These are phyloP conservation scores for Chloropicon primus DNA, from an alignment of 139 green algal species.

Conservation along the genomic window DNA sequence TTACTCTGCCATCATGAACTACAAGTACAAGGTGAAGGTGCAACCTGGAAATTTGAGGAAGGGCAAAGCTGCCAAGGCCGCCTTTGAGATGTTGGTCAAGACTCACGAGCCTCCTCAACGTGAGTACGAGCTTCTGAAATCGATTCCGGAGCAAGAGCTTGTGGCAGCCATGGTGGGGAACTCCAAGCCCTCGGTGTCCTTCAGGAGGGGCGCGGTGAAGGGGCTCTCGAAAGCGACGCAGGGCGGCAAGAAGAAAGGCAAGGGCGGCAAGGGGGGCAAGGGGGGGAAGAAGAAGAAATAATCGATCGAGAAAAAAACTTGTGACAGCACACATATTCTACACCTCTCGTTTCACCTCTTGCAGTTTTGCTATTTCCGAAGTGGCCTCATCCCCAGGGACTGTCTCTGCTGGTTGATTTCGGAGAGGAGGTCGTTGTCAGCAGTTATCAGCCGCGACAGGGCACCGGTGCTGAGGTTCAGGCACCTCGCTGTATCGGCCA, in stretches of 20 bases:
- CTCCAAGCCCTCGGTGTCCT: not conserved
- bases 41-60: constrained; percentile 74
- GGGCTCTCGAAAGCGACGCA: not conserved
- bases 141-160: constrained; percentile 64
- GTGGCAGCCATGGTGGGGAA: constrained; percentile 64
- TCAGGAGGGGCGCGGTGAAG: not conserved
- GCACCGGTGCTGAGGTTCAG: not conserved
- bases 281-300: not conserved
- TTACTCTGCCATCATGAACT: constrained; percentile 43
- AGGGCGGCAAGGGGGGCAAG: too few relatives aligned
- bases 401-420: not conserved
- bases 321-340: too few relatives aligned
- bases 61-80: constrained; percentile 61
- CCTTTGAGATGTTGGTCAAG: constrained; percentile 53
- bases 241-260: not conserved
- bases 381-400: not conserved
- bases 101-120: constrained; percentile 18
- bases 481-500: not conserved
- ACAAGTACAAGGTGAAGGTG: constrained; percentile 82
- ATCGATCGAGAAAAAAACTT: too few relatives aligned
- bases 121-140: constrained; percentile 46
- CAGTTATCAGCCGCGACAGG: not conserved
- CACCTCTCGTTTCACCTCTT: too few relatives aligned
- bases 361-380: not conserved
- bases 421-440: not conserved